Conservation (phyloP, 108 stramenopile species). For the Aurantiochytrium sp. region DNA sequence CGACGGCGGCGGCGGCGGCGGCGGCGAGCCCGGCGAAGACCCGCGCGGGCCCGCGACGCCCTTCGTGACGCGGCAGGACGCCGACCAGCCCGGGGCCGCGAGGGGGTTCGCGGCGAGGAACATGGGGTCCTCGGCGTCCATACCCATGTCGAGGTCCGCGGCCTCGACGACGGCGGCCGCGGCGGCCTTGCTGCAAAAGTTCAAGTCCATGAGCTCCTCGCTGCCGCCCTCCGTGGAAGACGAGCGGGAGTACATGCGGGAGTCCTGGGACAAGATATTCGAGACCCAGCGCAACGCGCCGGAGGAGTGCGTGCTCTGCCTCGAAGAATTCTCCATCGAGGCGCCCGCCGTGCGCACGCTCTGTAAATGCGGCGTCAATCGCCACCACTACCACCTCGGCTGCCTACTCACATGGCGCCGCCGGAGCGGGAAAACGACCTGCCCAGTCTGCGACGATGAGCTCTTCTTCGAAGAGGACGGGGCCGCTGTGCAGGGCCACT, state of each 20-base stretch:
- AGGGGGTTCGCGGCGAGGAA: not conserved
- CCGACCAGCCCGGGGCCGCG: too few relatives aligned
- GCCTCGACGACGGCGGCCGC: not conserved
- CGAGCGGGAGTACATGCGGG: conserved; percentile 18
- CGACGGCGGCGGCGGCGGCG: too few relatives aligned
- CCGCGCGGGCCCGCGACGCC: too few relatives aligned
- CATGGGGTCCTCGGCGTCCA: not conserved
- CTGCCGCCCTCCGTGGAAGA: conserved; percentile 23
- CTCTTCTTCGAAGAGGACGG: not conserved
- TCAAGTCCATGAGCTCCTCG: not conserved
- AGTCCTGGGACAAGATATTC: not conserved
- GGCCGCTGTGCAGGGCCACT: not conserved
- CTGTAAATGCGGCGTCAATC: not conserved
- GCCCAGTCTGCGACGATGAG: conserved; percentile 20
- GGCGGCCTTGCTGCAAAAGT: not conserved
- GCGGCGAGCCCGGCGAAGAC: too few relatives aligned
- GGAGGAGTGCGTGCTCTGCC: conserved; percentile 3
- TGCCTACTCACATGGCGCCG: not conserved
- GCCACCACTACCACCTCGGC: not conserved
- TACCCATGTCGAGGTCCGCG: not conserved
- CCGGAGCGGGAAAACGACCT: not conserved
- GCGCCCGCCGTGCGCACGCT: conserved; percentile 1
- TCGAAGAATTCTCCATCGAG: not conserved
- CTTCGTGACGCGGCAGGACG: too few relatives aligned
- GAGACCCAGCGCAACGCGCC: not conserved